These are phyloP conservation scores for Eimeria brunetti DNA, from an alignment of 169 alveolate genomes.

Conservation along the genomic window DNA sequence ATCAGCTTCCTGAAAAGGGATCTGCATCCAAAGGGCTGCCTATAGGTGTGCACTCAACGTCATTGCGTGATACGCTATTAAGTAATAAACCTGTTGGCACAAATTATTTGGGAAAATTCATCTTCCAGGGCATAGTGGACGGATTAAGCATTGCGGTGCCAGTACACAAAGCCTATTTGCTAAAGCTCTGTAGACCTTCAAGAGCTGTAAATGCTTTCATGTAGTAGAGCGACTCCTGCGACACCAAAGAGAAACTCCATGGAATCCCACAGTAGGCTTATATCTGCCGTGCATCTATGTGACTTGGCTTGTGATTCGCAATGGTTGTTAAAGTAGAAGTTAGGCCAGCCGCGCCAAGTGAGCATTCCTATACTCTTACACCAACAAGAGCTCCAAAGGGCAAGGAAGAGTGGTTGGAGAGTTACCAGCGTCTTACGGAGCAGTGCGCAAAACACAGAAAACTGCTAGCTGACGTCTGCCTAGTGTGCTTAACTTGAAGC, in stretches of 20 bases:
- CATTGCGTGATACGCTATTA: neutral
- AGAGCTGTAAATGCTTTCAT: neutral
- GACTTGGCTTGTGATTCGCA: neutral
- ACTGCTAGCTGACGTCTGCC: neutral
- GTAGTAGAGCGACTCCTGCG: neutral
- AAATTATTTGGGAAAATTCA: neutral
- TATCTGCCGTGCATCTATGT: neutral
- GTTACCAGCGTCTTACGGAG: slow-evolving; percentile 31
- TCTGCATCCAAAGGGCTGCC: neutral
- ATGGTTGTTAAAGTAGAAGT: neutral
- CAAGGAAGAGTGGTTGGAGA: slow-evolving; percentile 34
- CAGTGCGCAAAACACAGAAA: slow-evolving; percentile 13
- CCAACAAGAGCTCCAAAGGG: neutral
- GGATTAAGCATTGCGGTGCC: neutral
- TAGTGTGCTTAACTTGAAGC: neutral
- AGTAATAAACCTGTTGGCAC: neutral
- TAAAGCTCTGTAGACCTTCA: neutral
- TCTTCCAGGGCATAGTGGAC: neutral
- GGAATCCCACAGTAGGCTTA: neutral
- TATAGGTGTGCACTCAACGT: neutral
- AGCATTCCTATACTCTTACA: neutral
- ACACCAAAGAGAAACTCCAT: neutral
- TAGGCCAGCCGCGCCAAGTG: neutral
- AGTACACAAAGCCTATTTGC: neutral
- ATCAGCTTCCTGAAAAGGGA: neutral